A percentile compares a stretch with the other conserved stretches of the same genome.
Conservation (phyloP, 352 stramenopile species). For the Globisporangium lucens region DNA sequence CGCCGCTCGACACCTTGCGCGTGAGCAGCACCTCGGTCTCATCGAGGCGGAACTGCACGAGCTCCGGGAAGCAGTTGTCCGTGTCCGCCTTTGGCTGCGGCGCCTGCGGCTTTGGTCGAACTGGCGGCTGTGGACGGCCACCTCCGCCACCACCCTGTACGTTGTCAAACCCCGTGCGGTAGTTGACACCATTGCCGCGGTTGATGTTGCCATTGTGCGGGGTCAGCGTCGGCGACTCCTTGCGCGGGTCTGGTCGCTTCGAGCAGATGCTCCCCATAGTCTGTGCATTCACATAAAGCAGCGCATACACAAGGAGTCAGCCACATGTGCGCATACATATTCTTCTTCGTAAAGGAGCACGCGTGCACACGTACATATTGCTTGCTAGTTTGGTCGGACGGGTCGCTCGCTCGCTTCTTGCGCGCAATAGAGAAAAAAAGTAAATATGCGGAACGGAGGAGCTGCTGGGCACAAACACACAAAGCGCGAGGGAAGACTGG, state of each 20-base stretch:
- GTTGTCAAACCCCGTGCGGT: not conserved
- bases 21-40: constrained; percentile 81
- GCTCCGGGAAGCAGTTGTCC: constrained; percentile 68
- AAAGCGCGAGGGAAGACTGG: not conserved
- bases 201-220: not conserved
- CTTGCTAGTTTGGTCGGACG: not conserved
- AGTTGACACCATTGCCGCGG: not conserved
- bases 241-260: not conserved
- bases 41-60: constrained; percentile 72
- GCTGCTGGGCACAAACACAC: not conserved
- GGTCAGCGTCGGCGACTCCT: constrained; percentile 16
- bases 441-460: constrained; percentile 7
- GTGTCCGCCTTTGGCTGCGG: constrained; percentile 26
- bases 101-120: constrained; percentile 1
- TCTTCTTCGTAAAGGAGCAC: not conserved
- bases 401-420: not conserved
- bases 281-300: not conserved
- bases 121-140: constrained; percentile 2
- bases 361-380: not conserved
- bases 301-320: not conserved
- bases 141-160: not conserved
- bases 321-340: too few species aligned
- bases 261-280: constrained; percentile 18
- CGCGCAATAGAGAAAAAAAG: constrained; percentile 4
- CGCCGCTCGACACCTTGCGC: constrained; percentile 78